A percentile compares a stretch with the other conserved stretches of the same genome.
phyloP scores from a whole-genome alignment of 169 alveolate species.

The Plasmodium relictum region DNA sequence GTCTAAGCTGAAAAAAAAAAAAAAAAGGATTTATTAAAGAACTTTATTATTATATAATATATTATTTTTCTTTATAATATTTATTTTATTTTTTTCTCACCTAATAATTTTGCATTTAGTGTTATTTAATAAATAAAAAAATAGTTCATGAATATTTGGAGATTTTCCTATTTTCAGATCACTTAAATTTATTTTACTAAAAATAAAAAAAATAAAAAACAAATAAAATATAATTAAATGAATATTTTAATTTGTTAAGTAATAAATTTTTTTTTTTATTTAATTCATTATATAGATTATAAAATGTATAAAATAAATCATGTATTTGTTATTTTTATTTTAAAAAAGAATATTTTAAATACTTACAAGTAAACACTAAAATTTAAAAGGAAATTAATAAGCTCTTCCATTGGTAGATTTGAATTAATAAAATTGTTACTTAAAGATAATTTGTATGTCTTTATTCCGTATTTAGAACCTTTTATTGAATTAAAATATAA shows the following conservation, averaged over 20 bases:
- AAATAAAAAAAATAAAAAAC: slow-evolving; percentile 10
- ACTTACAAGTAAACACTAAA: slow-evolving; percentile 67
- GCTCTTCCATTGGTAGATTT: slow-evolving; percentile 7
- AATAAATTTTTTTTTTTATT: neutral
- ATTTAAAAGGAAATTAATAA: slow-evolving; percentile 41
- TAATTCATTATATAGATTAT: neutral
- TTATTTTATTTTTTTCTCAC: slow-evolving; percentile 14
- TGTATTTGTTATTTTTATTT: neutral
- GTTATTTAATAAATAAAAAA: slow-evolving; percentile 44
- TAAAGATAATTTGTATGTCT: slow-evolving; percentile 49
- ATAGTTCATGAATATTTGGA: slow-evolving; percentile 20
- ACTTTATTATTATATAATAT: neutral
- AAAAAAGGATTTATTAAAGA: neutral
- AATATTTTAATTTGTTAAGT: neutral
- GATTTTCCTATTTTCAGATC: slow-evolving; percentile 31
- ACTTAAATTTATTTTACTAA: slow-evolving; percentile 62
- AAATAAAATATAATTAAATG: neutral
- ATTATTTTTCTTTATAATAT: neutral
- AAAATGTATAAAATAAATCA: neutral
- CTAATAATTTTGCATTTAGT: slow-evolving; percentile 57
- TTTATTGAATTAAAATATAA: slow-evolving; percentile 50
- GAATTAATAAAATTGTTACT: slow-evolving; percentile 35
- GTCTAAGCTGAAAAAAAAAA: slow-evolving; percentile 34
- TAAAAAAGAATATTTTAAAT: neutral
- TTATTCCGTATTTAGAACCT: slow-evolving; percentile 23